Evolutionary conservation across 192 early-diverging fungal species (phyloP).

Genomic region (Mortierella alpina): DNA sequence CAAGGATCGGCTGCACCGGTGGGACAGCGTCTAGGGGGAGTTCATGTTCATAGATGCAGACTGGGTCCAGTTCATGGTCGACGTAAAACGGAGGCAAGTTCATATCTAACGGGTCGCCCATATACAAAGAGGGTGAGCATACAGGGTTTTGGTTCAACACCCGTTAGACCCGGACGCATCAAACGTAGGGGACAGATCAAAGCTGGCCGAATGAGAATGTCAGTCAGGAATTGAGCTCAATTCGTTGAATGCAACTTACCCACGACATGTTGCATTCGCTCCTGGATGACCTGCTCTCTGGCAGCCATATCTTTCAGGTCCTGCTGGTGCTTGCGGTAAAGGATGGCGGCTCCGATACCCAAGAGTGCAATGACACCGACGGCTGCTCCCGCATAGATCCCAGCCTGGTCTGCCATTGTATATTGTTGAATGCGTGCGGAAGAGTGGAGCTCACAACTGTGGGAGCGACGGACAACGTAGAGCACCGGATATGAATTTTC

Average conservation of each 20-base stretch:
- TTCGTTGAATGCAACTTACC: constrained; percentile 18
- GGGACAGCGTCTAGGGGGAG: constrained; percentile 22
- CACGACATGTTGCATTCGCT: constrained; percentile 30
- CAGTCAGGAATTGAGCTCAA: not conserved
- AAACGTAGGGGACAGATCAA: not conserved
- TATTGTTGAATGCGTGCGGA: not conserved
- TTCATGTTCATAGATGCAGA: constrained; percentile 49
- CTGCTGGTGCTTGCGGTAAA: constrained; percentile 18
- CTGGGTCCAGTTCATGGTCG: constrained; percentile 42
- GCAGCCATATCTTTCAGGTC: not conserved
- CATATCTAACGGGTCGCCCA: not conserved
- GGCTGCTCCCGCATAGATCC: constrained; percentile 15
- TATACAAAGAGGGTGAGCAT: not conserved
- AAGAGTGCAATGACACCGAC: constrained; percentile 17
- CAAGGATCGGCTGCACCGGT: constrained; percentile 30
- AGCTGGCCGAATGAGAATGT: not conserved
- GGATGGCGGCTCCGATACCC: constrained; percentile 13
- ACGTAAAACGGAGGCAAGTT: constrained; percentile 38
- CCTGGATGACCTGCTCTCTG: constrained; percentile 3
- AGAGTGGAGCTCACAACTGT: not conserved
- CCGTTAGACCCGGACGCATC: not conserved
- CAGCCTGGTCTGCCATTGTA: constrained; percentile 5
- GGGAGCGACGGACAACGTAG: not conserved
- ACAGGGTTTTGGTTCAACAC: not conserved
- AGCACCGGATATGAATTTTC: not conserved